Percentiles rank a stretch among this genome's conserved stretches.
These are phyloP conservation scores for Macrocybe gigantea DNA, from an alignment of 768 basidiomycete genomes.

Conservation along the genomic window DNA sequence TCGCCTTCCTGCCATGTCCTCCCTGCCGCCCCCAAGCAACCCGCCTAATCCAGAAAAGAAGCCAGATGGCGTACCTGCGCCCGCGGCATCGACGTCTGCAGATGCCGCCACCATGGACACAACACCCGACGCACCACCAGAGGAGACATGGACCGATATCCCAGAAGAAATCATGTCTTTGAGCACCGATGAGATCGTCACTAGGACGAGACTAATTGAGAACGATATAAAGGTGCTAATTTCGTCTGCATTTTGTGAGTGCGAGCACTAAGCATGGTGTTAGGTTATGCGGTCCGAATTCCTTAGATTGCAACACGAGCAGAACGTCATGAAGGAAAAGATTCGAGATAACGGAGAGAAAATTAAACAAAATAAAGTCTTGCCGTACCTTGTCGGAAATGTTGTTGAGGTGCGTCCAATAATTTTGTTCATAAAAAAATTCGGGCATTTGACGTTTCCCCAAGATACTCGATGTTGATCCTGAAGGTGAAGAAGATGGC, in stretches of 20 bases:
- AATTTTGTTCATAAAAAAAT: neutral
- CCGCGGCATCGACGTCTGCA: slow-evolving; percentile 22
- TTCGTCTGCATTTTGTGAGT: neutral
- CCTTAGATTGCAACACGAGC: slow-evolving; percentile 86
- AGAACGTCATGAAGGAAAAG: slow-evolving; percentile 96
- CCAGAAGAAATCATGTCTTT: slow-evolving; percentile 80
- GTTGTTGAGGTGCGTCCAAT: slow-evolving; percentile 81
- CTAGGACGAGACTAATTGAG: slow-evolving; percentile 88
- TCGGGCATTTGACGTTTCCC: slow-evolving; percentile 4
- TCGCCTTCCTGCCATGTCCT: slow-evolving; percentile 40
- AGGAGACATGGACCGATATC: slow-evolving; percentile 89
- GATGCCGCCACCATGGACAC: slow-evolving; percentile 60
- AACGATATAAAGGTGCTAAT: slow-evolving; percentile 85
- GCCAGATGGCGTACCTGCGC: slow-evolving; percentile 28
- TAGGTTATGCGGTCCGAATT: slow-evolving; percentile 98
- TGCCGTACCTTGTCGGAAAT: slow-evolving; percentile 96
- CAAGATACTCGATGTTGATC: slow-evolving; percentile 91
- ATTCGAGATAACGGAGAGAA: slow-evolving; percentile 97
- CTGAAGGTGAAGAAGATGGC: slow-evolving; percentile 90
- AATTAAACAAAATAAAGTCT: slow-evolving; percentile 98
- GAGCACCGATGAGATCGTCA: slow-evolving; percentile 80
- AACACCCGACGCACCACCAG: slow-evolving; percentile 58
- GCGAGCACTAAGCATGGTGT: slow-evolving; percentile 2
- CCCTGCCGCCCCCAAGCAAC: slow-evolving; percentile 47
- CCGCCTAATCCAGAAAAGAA: slow-evolving; percentile 53